These are phyloP conservation scores for Helotiales sp. DNA, from an alignment of 2,329 filamentous ascomycete genomes.

Conservation along the genomic window DNA sequence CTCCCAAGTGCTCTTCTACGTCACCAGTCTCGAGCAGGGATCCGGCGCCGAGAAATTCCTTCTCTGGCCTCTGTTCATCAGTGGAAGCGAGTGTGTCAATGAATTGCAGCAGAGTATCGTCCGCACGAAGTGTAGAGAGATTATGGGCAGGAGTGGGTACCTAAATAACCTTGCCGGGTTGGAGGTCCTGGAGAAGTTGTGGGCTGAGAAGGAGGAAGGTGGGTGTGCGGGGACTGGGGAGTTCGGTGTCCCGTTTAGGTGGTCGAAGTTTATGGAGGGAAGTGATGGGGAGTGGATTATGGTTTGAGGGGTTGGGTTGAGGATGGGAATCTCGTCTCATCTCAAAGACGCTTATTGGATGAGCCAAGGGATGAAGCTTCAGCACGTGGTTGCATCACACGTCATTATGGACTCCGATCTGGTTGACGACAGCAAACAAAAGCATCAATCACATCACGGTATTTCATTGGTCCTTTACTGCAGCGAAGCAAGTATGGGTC, in stretches of 20 bases:
- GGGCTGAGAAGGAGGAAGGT: constrained; percentile 52
- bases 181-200: constrained; percentile 84
- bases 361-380: not conserved
- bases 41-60: constrained; percentile 83
- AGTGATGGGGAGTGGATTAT: constrained; percentile 70
- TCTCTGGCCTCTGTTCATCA: constrained; percentile 91
- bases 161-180: constrained; percentile 90
- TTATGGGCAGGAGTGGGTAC: constrained; percentile 88
- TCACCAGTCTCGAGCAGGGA: constrained; percentile 75
- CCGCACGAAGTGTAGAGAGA: constrained; percentile 79
- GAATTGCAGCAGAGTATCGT: constrained; percentile 80
- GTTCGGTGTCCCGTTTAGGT: constrained; percentile 38
- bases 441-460: not conserved
- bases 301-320: constrained; percentile 57
- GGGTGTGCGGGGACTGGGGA: constrained; percentile 18
- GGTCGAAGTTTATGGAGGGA: constrained; percentile 41
- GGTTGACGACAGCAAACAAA: not conserved
- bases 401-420: not conserved
- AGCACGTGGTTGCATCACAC: not conserved
- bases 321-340: not conserved
- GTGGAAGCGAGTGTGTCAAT: constrained; percentile 86
- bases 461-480: not conserved
- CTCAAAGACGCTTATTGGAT: not conserved
- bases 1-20: constrained; percentile 80
- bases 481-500: not conserved